A percentile compares a stretch with the other conserved stretches of the same genome.
phyloP scores from a whole-genome alignment of 2,329 filamentous ascomycete species.

The Aspergillus hortae region DNA sequence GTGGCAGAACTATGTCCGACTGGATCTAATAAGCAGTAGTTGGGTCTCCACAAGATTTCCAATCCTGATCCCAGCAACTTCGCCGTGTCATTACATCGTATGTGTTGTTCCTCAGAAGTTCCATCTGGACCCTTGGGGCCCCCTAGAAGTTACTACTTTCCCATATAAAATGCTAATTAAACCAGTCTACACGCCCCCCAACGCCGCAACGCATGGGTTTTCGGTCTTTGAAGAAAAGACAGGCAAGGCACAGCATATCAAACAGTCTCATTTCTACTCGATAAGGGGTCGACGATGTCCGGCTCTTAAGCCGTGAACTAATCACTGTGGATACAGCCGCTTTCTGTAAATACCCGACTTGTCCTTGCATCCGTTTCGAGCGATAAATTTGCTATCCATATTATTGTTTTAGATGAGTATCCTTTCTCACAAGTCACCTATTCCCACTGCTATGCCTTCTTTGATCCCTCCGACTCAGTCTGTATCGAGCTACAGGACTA shows the following conservation, averaged over 20 bases:
- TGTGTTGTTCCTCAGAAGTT: conserved; percentile 23
- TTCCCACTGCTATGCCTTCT: too few species aligned
- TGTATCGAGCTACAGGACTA: neutral
- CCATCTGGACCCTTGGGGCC: too few species aligned
- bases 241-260: conserved; percentile 68
- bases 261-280: conserved; percentile 72
- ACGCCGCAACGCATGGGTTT: conserved; percentile 78
- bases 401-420: too few species aligned
- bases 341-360: neutral
- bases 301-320: neutral
- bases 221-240: conserved; percentile 76
- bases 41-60: conserved; percentile 78
- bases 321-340: too few species aligned
- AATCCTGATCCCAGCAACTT: conserved; percentile 69
- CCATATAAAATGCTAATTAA: neutral
- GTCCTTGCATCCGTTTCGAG: neutral
- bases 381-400: too few species aligned
- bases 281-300: conserved; percentile 40
- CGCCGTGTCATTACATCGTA: conserved; percentile 78
- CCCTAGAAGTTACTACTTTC: too few species aligned
- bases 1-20: neutral
- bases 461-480: neutral
- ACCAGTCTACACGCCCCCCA: conserved; percentile 77
- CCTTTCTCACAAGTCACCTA: too few species aligned
- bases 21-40: conserved; percentile 38